Base-by-base conservation (phyloP, 495 filamentous ascomycete species). In the Haplographium delicatum region DNA sequence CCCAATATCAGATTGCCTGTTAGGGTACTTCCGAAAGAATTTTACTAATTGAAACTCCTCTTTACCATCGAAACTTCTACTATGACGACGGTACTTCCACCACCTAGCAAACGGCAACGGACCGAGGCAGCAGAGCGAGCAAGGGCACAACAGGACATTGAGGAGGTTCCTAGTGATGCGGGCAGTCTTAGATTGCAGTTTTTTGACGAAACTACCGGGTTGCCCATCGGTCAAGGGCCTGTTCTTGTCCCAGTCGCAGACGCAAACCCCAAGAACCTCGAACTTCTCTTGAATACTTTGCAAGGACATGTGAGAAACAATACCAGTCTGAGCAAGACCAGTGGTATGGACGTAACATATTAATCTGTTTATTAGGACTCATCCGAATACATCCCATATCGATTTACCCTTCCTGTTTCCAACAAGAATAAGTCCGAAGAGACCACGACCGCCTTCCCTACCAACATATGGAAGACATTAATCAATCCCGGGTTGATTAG, bases 11-110 rank as follows among this genome's bases (percentile, higher is more conserved):
- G n/a, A n/a, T n/a, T n/a, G n/a, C n/a, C n/a, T n/a, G n/a, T n/a
- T n/a, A n/a, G n/a, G n/a, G n/a, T n/a, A n/a, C n/a, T n/a, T n/a
- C n/a, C n/a, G n/a, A n/a, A n/a, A n/a, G n/a, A n/a, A n/a, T n/a
- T n/a, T n/a, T n/a, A n/a, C n/a, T n/a, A n/a, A n/a, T n/a, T n/a
- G n/a, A n/a, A n/a, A n/a, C n/a, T n/a, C n/a, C n/a, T n/a, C n/a
- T n/a, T n/a, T n/a, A n/a, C n/a, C n/a, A n/a, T n/a, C n/a, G n/a
- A n/a, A n/a, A n/a, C n/a, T n/a, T n/a, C n/a, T n/a, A 18, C 20
- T 0, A 98, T 99, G 94, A 82, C 94, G 30, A 99, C 93, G 3
- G 68, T 93, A 15, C 65, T 83, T 25, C 94, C 94, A 13, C 94
- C 91, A 18, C 94, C 93, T 33, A 89, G 84, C 44, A 99, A 97